phyloP scores from a whole-genome alignment of 192 early-diverging fungal species.

The Bifiguratus adelaidae region DNA sequence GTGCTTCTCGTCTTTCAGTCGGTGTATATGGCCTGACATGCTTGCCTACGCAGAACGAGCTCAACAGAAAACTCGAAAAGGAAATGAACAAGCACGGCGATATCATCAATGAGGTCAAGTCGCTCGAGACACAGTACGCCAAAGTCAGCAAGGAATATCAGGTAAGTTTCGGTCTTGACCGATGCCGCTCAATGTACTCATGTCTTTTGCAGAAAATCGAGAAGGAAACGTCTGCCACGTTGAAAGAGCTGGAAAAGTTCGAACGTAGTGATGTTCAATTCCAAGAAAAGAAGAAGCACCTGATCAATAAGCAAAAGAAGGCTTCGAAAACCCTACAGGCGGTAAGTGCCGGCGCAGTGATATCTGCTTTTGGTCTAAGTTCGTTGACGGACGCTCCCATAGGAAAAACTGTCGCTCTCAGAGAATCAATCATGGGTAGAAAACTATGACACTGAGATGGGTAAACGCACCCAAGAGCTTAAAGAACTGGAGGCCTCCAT shows the following conservation, averaged over 20 bases:
- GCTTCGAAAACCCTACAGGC: slow-evolving; percentile 50
- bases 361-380: no score
- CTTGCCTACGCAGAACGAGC: slow-evolving; percentile 39
- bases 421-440: slow-evolving; percentile 56
- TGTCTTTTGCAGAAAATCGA: slow-evolving; percentile 23
- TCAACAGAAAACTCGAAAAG: slow-evolving; percentile 39
- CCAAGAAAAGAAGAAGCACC: slow-evolving; percentile 78
- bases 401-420: slow-evolving; percentile 43
- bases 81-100: slow-evolving; percentile 50
- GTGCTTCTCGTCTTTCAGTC: neutral
- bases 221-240: slow-evolving; percentile 40
- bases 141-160: slow-evolving; percentile 45
- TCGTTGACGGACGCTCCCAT: no score
- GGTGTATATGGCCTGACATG: neutral
- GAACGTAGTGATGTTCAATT: slow-evolving; percentile 78
- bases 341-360: slow-evolving; percentile 26
- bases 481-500: slow-evolving; percentile 51
- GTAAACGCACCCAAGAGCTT: slow-evolving; percentile 42
- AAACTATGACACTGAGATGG: slow-evolving; percentile 56
- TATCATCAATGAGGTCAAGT: slow-evolving; percentile 50
- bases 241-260: slow-evolving; percentile 48
- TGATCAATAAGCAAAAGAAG: slow-evolving; percentile 72
- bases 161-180: slow-evolving; percentile 14
- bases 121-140: slow-evolving; percentile 48
- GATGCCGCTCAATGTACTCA: neutral